These are phyloP conservation scores for Epithemia pelagica DNA, from an alignment of 108 stramenopile genomes.

Conservation along the genomic window DNA sequence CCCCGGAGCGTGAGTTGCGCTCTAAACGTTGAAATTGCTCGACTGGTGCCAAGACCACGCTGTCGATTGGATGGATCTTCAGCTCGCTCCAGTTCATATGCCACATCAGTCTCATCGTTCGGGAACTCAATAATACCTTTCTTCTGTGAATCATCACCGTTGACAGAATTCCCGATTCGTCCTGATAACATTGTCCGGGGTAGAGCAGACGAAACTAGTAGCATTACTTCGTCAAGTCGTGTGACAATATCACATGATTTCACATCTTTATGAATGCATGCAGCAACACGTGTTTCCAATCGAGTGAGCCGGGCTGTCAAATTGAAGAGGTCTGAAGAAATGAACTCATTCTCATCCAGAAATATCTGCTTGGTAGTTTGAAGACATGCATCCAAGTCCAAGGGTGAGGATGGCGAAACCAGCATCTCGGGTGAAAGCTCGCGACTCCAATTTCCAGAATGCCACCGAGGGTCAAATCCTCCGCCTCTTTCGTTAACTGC, in stretches of 20 bases:
- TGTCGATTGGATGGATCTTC: conserved; percentile 21
- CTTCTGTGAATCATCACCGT: conserved; percentile 19
- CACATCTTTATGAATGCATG: conserved; percentile 35
- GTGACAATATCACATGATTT: conserved; percentile 45
- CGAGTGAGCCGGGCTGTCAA: conserved; percentile 45
- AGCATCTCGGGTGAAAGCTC: conserved; percentile 41
- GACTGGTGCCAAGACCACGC: conserved; percentile 7
- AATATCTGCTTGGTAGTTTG: conserved; percentile 45
- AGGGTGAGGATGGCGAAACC: conserved; percentile 16
- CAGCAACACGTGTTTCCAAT: conserved; percentile 41
- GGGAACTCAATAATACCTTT: conserved; percentile 39
- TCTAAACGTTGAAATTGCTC: conserved; percentile 40
- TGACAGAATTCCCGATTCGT: conserved; percentile 34
- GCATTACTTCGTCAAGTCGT: conserved; percentile 36
- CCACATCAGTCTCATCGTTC: conserved; percentile 59
- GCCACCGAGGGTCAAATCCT: conserved; percentile 53
- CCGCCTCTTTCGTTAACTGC: conserved; percentile 24
- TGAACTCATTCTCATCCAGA: conserved; percentile 39
- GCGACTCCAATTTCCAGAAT: conserved; percentile 64
- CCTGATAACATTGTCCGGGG: conserved; percentile 61
- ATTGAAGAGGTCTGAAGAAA: conserved; percentile 60
- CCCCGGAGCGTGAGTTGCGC: conserved; percentile 44
- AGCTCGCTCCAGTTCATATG: conserved; percentile 23
- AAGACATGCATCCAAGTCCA: conserved; percentile 40
- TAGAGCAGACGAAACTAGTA: conserved; percentile 52